Percentiles rank a stretch among this genome's conserved stretches.
These are phyloP conservation scores for Hygrocybe punicea DNA, from an alignment of 768 basidiomycete genomes.

Conservation along the genomic window DNA sequence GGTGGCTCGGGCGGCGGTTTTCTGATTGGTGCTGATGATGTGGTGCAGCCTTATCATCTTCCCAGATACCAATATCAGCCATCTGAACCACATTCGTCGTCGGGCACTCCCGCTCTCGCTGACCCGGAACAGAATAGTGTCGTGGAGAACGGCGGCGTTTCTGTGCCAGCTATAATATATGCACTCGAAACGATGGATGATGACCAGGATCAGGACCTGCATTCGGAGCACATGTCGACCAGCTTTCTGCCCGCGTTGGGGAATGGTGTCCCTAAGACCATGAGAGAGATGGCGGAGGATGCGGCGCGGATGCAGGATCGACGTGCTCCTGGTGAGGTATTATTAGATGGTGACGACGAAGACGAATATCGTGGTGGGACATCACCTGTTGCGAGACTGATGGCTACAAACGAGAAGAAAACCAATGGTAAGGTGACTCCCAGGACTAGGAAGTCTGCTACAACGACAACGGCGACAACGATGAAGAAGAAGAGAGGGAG, in stretches of 20 bases:
- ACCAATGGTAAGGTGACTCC: slow-evolving; percentile 9
- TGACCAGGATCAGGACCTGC: slow-evolving; percentile 33
- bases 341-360: neutral
- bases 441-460: slow-evolving; percentile 19
- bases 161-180: slow-evolving; percentile 28
- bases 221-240: slow-evolving; percentile 21
- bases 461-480: slow-evolving; percentile 15
- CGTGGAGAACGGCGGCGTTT: slow-evolving; percentile 18
- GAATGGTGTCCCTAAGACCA: slow-evolving; percentile 48
- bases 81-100: slow-evolving; percentile 11
- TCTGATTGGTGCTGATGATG: slow-evolving; percentile 64
- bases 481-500: slow-evolving; percentile 16
- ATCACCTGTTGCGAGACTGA: slow-evolving; percentile 3
- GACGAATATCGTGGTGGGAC: slow-evolving; percentile 1
- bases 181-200: slow-evolving; percentile 40
- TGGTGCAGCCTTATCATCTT: slow-evolving; percentile 68
- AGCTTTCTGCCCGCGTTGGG: neutral
- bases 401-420: neutral
- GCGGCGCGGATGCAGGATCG: slow-evolving; percentile 17
- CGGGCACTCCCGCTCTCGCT: slow-evolving; percentile 7
- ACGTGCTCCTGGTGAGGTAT: neutral
- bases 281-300: slow-evolving; percentile 62
- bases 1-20: slow-evolving; percentile 47
- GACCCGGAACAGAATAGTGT: slow-evolving; percentile 18
- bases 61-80: slow-evolving; percentile 53